Evolutionary conservation across 2,329 filamentous ascomycete genomes (phyloP), one percentile per base, ranked within the genome.

Genomic region (Didymosphaeria variabile): DNA sequence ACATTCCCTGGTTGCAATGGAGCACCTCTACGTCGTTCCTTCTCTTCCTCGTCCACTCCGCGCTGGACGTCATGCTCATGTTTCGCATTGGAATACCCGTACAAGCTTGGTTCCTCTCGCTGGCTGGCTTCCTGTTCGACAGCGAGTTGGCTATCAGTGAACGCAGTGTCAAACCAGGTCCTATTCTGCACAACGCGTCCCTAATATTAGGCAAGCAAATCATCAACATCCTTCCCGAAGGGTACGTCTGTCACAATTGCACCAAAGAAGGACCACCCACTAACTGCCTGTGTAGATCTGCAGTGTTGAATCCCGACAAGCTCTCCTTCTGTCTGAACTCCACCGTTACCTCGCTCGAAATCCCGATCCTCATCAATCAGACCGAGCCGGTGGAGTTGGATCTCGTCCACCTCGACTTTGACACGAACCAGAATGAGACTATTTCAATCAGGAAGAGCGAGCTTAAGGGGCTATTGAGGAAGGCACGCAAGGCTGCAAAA

Each of bases 1-100:
- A 92, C 76, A 97, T 99, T 85, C 95, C 95, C 60, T 99, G 95
- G 96, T 84, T 99, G 60, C 93, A 98, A 82, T 92, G 94, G 82
- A 92, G 92, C 46, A 91, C 92, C 72, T 85, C 87, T 38, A 89
- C 89, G 0, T 90, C 92, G 57, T 86, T 91, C 45, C 82, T 86
- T 34, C 80, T 94, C 23, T 96, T 95, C 72, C 78, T 91, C 50
- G 68, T 85, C 3, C 93, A 97, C 77, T 85, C 90, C 2, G 74
- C 91, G 1, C 78, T 91, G 55, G 93, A 97, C 81, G 91, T 89
- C 69, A 89, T 97, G 82, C 81, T 97, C 69, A 97, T 97, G 94
- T 97, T 97, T 77, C 90, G 93, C 66, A 90, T 98, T 62, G 90
- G 91, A 44, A 84, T 95, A 49, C 93, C 93, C 2, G 83, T 94